Evolutionary conservation across 2,329 filamentous ascomycete genomes (phyloP).

Genomic region (Iodosphaeria phyllophila): DNA sequence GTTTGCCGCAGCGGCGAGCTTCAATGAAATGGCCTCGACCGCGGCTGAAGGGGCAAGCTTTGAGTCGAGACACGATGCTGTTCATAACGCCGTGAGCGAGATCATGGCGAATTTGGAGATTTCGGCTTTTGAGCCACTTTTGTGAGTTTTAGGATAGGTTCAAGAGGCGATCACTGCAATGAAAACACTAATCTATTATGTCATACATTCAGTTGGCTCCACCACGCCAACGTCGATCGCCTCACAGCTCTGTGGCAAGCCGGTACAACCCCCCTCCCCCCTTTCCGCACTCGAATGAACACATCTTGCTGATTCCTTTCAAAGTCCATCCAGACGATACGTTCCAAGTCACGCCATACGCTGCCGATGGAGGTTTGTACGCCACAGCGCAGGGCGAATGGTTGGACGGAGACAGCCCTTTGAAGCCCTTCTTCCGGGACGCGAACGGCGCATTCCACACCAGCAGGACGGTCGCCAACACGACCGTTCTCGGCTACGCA

Average conservation of each 20-base stretch:
- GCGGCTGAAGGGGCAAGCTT: conserved; percentile 16
- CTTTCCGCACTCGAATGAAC: too few relatives aligned
- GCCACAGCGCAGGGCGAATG: conserved; percentile 19
- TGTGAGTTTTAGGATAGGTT: conserved; percentile 22
- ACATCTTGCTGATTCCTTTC: too few relatives aligned
- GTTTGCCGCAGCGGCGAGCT: conserved; percentile 18
- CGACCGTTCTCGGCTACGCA: conserved; percentile 19
- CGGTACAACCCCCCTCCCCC: too few relatives aligned
- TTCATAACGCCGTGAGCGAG: conserved; percentile 21
- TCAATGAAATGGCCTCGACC: conserved; percentile 21
- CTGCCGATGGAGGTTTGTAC: conserved; percentile 15
- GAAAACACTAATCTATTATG: too few relatives aligned
- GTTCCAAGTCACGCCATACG: conserved; percentile 9
- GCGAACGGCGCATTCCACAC: conserved; percentile 21
- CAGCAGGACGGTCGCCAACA: conserved; percentile 13
- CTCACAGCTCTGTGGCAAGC: conserved; percentile 32
- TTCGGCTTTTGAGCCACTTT: conserved; percentile 26
- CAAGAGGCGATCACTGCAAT: too few relatives aligned
- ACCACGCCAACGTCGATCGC: conserved; percentile 40
- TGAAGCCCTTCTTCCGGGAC: conserved; percentile 32
- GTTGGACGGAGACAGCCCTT: conserved; percentile 22
- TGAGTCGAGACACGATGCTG: conserved; percentile 23
- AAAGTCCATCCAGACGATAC: conserved; percentile 17
- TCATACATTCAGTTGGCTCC: conserved; percentile 25
- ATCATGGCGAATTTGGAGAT: conserved; percentile 14